Percentiles rank a stretch among this genome's conserved stretches.
These are phyloP conservation scores for Amyloporia xantha DNA, from an alignment of 768 basidiomycete genomes.

Conservation along the genomic window DNA sequence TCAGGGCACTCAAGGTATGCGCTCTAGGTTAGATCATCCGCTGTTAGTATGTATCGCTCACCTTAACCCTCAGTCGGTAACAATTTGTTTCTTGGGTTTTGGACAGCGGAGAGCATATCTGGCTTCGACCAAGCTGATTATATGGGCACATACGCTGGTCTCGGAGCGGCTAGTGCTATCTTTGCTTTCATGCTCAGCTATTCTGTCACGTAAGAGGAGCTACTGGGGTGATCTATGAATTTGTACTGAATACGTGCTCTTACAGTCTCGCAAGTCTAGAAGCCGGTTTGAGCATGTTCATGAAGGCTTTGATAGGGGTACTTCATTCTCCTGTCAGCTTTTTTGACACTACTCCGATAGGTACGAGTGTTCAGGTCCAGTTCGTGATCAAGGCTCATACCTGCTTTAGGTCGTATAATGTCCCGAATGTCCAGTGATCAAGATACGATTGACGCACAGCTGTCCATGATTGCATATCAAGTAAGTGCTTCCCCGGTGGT, in stretches of 20 bases:
- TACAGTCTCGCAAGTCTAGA: conserved; percentile 26
- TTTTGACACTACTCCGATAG: conserved; percentile 69
- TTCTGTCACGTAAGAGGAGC: conserved; percentile 40
- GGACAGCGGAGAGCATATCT: conserved; percentile 50
- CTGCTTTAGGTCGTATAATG: conserved; percentile 41
- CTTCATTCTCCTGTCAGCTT: conserved; percentile 57
- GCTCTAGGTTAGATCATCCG: background rate
- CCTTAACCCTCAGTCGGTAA: conserved; percentile 40
- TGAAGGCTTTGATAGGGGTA: conserved; percentile 46
- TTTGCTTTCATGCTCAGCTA: conserved; percentile 45
- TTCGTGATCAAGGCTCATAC: background rate
- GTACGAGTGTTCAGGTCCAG: conserved; percentile 21
- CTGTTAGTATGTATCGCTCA: background rate
- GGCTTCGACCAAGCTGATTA: conserved; percentile 58
- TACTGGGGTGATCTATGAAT: too few relatives aligned
- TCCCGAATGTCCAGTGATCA: conserved; percentile 58
- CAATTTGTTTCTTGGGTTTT: conserved; percentile 67
- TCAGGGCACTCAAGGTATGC: conserved; percentile 49
- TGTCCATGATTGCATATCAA: conserved; percentile 42
- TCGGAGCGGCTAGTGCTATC: conserved; percentile 43
- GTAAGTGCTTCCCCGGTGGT: too few relatives aligned
- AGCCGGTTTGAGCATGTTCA: conserved; percentile 43
- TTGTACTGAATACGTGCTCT: too few relatives aligned
- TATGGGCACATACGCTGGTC: conserved; percentile 49
- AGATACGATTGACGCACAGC: conserved; percentile 46